Percentiles rank a stretch among this genome's conserved stretches.
These are phyloP conservation scores for Syzygium aqueum DNA, from an alignment of 345 rosid genomes.

Conservation along the genomic window DNA sequence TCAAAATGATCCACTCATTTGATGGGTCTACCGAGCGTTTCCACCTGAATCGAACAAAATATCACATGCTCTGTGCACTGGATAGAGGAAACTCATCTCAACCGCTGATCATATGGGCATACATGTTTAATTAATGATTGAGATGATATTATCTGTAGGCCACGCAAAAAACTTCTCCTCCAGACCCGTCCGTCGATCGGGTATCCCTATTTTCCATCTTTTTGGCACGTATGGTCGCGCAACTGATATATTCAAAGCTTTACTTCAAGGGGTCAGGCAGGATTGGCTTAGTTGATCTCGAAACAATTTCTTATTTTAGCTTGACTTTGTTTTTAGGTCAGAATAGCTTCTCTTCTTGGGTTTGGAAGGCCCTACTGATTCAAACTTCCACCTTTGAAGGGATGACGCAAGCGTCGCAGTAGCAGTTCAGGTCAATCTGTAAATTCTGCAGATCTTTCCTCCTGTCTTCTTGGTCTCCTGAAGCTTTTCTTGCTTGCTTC, in stretches of 20 bases:
- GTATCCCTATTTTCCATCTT: neutral
- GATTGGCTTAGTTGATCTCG: neutral
- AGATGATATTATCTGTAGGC: neutral
- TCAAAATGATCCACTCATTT: too few species aligned
- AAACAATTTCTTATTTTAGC: neutral
- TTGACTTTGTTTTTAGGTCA: neutral
- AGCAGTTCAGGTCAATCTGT: neutral
- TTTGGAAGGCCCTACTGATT: neutral
- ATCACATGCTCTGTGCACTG: too few species aligned
- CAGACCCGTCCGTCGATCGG: neutral
- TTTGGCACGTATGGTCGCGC: fast-evolving
- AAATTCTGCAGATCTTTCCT: neutral
- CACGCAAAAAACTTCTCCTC: neutral
- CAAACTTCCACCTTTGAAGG: neutral
- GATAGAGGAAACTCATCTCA: neutral
- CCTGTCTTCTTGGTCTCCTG: neutral
- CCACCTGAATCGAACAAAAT: too few species aligned
- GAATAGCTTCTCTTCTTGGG: neutral
- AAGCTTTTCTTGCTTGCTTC: neutral
- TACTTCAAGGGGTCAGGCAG: neutral
- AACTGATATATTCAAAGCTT: too few species aligned
- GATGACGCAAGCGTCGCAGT: neutral
- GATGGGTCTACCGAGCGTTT: too few species aligned
- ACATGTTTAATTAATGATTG: fast-evolving
- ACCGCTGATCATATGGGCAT: neutral